A percentile compares a stretch with the other conserved stretches of the same genome.
Evolutionary conservation across 2,329 filamentous ascomycete species (phyloP).

Genomic region (Monilinia fructicola): DNA sequence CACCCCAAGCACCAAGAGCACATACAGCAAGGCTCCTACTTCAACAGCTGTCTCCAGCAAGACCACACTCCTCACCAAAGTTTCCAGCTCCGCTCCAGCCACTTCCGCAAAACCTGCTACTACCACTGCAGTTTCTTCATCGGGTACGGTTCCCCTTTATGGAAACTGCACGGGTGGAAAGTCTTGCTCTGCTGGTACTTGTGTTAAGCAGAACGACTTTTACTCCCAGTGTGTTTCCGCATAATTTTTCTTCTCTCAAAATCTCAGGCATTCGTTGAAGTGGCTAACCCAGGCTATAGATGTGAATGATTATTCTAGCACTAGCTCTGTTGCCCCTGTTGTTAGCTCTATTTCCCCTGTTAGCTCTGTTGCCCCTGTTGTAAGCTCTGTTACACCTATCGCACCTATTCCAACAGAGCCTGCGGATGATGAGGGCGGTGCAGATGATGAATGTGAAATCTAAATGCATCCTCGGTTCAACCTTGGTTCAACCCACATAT

Average conservation of each 20-base stretch:
- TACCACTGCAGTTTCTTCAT: background rate
- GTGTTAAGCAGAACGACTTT: background rate
- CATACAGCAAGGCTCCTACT: background rate
- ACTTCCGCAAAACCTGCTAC: background rate
- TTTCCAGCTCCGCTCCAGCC: background rate
- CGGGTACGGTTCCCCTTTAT: constrained; percentile 2
- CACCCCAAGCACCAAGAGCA: background rate
- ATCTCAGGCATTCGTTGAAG: too few species aligned
- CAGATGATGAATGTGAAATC: constrained; percentile 5
- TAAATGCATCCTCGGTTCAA: background rate
- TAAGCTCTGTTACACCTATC: too few species aligned
- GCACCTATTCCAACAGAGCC: too few species aligned
- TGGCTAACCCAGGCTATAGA: background rate
- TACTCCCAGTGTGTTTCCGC: constrained; percentile 4
- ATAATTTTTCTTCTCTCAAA: background rate
- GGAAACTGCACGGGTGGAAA: constrained; percentile 2
- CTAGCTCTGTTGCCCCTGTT: background rate
- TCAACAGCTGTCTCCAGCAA: background rate
- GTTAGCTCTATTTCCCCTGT: too few species aligned
- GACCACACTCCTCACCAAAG: background rate
- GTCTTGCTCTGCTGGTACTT: constrained; percentile 8
- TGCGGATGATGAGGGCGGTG: background rate
- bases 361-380: background rate
- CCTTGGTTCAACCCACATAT: too few species aligned
- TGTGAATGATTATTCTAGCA: background rate